Evolutionary conservation across 2,329 filamentous ascomycete species (phyloP), one percentile per base, ranked within the genome.

Genomic region (Aphanocladium album): DNA sequence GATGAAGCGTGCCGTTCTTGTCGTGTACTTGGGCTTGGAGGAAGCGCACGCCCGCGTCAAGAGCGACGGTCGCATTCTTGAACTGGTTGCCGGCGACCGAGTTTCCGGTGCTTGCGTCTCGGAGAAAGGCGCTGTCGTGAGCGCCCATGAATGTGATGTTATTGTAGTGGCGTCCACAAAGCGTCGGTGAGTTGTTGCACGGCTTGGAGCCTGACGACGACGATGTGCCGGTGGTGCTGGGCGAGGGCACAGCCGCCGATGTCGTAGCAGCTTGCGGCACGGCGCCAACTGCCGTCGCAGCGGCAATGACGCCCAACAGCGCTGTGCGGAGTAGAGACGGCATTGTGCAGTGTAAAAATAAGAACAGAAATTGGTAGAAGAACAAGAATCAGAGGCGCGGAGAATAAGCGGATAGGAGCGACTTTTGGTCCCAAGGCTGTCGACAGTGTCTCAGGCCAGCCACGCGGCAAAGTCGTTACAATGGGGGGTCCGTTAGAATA

Each of bases 131-230:
- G 63, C 84, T 86, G 74, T 92, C 83, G 75, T 93, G 90, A 19
- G 88, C 89, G 23, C 89, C 89, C 69, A 93, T 83, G 72, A 93
- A 83, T 3, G 90, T 93, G 67, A 95, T 83, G 66, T 89, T 85
- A 75, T 85, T 87, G 77, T 95, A 95, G 19, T 83, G 76, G 64
- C 84, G 84, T 63, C 76, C 78, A 78, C 91, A 95, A 45, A 95
- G 82, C 47, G 80, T 76, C 0, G 89, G 89, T 1, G 89, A 91
- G 79, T 93, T 93, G 77, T 95, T 95, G 82, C 91, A 95, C 35
- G 86, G 84, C 17, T 68, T 68, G 23, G 69, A 66, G 5, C 39
- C 46, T 2, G 63, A 57, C 17, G 66, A 54, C 16, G 25, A 25
- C 1, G 41, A 19, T 12, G 45, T 23, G 19, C 27, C 27, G 50